These are phyloP conservation scores for Coriaria nepalensis DNA, from an alignment of 306 rosid species.

Conservation along the genomic window DNA sequence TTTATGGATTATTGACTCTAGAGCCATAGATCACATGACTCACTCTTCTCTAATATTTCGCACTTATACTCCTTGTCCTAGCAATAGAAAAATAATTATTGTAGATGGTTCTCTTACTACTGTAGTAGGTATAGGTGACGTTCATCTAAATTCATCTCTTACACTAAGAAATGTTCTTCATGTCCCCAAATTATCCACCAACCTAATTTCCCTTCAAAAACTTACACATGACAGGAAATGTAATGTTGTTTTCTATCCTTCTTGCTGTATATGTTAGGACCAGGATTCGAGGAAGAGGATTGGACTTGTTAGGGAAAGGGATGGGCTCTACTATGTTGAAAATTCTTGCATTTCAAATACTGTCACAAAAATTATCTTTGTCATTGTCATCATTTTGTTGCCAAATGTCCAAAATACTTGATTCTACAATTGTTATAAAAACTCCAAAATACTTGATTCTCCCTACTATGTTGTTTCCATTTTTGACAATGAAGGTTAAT, in stretches of 20 bases:
- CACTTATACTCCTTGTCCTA: not conserved
- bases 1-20: not conserved
- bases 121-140: not conserved
- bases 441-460: too few species aligned
- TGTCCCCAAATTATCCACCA: slow-evolving; percentile 1
- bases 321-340: not conserved
- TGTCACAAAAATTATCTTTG: too few species aligned
- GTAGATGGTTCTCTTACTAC: not conserved
- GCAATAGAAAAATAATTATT: not conserved
- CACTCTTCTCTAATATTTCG: not conserved
- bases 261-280: not conserved
- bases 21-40: not conserved
- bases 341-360: not conserved
- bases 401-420: too few species aligned
- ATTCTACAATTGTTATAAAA: too few species aligned
- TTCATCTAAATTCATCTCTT: not conserved
- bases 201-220: not conserved
- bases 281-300: not conserved
- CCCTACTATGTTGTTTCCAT: too few species aligned
- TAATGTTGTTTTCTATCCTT: not conserved
- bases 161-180: not conserved
- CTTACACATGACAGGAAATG: not conserved
- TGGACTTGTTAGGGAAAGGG: not conserved
- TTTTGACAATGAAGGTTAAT: too few species aligned
- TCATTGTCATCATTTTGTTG: not conserved